Evolutionary conservation across 2,329 filamentous ascomycete species (phyloP), one percentile per base, ranked within the genome.

Genomic region (Chalaropsis thielavioides): DNA sequence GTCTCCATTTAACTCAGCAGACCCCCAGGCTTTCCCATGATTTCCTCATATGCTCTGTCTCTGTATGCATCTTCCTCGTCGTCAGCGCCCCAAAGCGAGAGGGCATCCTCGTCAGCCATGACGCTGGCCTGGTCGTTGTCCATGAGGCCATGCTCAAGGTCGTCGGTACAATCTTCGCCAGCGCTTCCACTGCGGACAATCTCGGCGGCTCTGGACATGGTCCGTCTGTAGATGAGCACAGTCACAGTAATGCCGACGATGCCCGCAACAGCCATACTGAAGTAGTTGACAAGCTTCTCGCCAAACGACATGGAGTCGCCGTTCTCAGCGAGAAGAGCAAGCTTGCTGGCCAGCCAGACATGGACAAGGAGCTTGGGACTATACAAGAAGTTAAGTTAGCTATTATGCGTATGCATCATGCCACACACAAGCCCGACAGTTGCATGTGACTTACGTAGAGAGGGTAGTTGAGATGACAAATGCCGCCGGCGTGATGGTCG

Each of bases 281-380:
- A 74, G 73, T 95, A 96, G 75, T 94, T 95, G 71, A 97, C 78
- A 35, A 84, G 80, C 74, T 92, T 94, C 68, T 89, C 89, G 68
- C 81, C 80, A 2, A 81, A 75, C 67, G 88, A 85, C 92, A 97
- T 96, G 69, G 87, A 83, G 72, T 89, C 90, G 68, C 87, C 88
- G 65, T 84, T 82, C 70, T 95, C 89, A n/a, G 89, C 90, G 41
- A 99, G 83, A 63, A 86, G 79, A 56, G 90, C 90, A 17, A 99
- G 79, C 64, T 91, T 83, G 71, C 83, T 86, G 68, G 94, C 94
- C 71, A 99, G 90, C 76, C 96, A 99, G 70, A 95, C 84, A 72
- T 95, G 90, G 62, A 99, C 85, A 67, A 97, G 79, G 19, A 99
- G 79, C 72, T 97, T 99, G 6, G 94, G 94, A 15, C 81, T 83